These are phyloP conservation scores for Mucor lusitanicus DNA, from an alignment of 371 early-diverging fungal genomes.

Conservation along the genomic window DNA sequence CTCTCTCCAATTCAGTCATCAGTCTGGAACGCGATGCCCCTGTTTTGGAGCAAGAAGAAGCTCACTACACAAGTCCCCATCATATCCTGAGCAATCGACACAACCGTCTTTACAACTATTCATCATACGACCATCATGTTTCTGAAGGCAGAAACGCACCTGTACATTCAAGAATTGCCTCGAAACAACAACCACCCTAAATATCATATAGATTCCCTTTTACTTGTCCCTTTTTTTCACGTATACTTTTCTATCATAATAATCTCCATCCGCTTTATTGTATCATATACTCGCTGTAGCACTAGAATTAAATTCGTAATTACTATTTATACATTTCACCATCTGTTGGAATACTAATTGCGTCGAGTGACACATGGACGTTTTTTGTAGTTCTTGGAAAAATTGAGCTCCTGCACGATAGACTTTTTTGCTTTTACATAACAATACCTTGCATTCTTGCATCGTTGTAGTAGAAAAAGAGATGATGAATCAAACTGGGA, in stretches of 20 bases:
- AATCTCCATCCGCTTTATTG: neutral
- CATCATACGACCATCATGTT: neutral
- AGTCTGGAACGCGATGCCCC: conserved; percentile 16
- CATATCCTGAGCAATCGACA: conserved; percentile 1
- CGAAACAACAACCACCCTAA: neutral
- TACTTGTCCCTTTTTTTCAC: neutral
- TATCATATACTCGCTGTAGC: neutral
- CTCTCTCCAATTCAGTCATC: conserved; percentile 21
- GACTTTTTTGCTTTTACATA: too few species aligned
- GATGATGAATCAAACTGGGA: too few species aligned
- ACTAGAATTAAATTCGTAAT: neutral
- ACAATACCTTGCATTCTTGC: too few species aligned
- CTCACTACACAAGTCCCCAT: conserved; percentile 3
- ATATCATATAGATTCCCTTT: neutral
- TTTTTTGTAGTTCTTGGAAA: neutral
- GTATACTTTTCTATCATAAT: neutral
- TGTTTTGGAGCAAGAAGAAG: neutral
- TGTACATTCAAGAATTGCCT: conserved; percentile 24
- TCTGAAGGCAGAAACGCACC: conserved; percentile 26
- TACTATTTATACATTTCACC: too few species aligned
- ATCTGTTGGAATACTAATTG: neutral
- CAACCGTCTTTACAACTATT: neutral
- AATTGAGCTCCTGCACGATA: neutral
- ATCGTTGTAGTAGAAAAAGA: too few species aligned
- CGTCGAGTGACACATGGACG: neutral